Evolutionary conservation across 208 protist species (phyloP), one percentile per base, ranked within the genome.

Genomic region (Crithidia sp.): DNA sequence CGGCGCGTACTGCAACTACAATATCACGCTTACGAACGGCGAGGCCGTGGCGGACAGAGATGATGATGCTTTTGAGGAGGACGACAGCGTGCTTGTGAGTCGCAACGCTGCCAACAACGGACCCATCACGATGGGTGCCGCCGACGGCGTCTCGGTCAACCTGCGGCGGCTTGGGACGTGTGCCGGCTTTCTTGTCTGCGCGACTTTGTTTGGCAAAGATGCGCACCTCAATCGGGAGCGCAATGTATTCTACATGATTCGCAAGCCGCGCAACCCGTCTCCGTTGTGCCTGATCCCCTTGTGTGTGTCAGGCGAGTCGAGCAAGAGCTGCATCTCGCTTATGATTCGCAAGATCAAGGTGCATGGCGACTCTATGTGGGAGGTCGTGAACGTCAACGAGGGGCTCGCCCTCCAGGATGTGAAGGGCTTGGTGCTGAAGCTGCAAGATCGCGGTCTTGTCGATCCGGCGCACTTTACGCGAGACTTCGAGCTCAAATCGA

Each of bases 331-430:
- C 65, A 62, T 91, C 43, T 68, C 84, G 16, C 44, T 95, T 13
- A 95, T 95, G 90, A 67, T 95, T 44, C 85, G 88, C 5, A 85
- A 83, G 56, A 56, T 88, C 7, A 84, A 81, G 28, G 69, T 68
- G 45, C 78, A 84, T 60, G 82, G 71, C 2, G 83, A 92, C 52
- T 59, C 62, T 8, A 61, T 68, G 41, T 95, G 91, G 91, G 88
- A 95, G 70, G 62, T 95, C 49, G 83, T 92, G n/a, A 85, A 83
- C 70, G 75, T 95, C 41, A 83, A 64, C 37, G 91, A 95, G 60
- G 75, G 67, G 0, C 55, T 91, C 10, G 17, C 43, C 0, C 56
- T 79, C 17, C 71, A 79, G 40, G 88, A 94, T 76, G 81, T 96
- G 37, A 89, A 84, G 56, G 76, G 78, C 54, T 67, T 95, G 19